phyloP scores from a whole-genome alignment of 768 basidiomycete genomes.

The Auriscalpium orientale region DNA sequence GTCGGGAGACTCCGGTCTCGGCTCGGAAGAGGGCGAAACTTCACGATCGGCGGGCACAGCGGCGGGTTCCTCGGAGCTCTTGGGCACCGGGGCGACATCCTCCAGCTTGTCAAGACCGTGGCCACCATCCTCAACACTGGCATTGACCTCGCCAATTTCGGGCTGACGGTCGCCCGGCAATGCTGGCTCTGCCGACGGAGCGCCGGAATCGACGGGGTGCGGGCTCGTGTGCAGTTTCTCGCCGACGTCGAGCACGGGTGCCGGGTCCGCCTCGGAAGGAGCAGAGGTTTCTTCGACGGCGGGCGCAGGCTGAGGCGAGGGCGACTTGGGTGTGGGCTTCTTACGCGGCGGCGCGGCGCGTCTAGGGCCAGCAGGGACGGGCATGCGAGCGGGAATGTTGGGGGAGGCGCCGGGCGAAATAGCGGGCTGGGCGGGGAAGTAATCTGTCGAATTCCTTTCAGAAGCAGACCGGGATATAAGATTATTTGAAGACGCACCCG shows the following conservation, averaged over 20 bases:
- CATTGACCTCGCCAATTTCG: not conserved
- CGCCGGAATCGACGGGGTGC: not conserved
- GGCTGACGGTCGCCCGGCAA: not conserved
- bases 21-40: constrained; percentile 1
- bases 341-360: constrained; percentile 29
- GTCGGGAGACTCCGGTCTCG: constrained; percentile 1
- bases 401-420: not conserved
- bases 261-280: not conserved
- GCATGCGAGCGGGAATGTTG: constrained; percentile 18
- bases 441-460: not conserved
- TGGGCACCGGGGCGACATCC: not conserved
- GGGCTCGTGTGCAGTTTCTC: not conserved
- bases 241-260: not conserved
- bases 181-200: not conserved
- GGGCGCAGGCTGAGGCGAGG: not conserved
- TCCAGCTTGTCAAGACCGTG: not conserved
- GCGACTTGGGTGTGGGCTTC: constrained; percentile 8
- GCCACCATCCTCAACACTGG: too few relatives aligned
- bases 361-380: constrained; percentile 29
- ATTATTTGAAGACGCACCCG: not conserved
- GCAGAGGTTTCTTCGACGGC: too few relatives aligned
- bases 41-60: not conserved
- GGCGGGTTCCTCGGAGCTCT: constrained; percentile 5
- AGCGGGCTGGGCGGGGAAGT: not conserved
- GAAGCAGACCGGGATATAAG: not conserved